Evolutionary conservation across 352 stramenopile genomes (phyloP).

Genomic region (Saprolegnia parasitica): DNA sequence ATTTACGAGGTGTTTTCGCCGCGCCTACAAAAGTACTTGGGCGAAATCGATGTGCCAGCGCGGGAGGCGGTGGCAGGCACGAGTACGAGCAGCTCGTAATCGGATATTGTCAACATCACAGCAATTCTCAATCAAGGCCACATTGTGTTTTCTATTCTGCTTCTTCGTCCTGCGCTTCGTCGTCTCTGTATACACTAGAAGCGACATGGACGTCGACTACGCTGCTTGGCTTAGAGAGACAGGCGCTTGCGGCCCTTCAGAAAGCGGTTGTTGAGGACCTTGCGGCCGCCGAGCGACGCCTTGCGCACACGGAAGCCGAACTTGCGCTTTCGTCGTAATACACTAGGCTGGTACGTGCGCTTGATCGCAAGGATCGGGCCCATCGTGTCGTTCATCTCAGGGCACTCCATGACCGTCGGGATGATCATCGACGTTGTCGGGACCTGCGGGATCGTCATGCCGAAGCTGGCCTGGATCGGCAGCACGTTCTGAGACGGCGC

Average conservation of each 20-base stretch:
- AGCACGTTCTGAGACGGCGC: background rate
- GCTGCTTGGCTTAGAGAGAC: slow-evolving; percentile 50
- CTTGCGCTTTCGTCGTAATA: slow-evolving; percentile 81
- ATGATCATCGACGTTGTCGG: background rate
- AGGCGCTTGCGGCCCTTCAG: slow-evolving; percentile 81
- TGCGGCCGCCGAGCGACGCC: slow-evolving; percentile 69
- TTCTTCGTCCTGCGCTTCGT: background rate
- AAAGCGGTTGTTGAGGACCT: slow-evolving; percentile 73
- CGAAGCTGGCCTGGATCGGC: slow-evolving; percentile 26
- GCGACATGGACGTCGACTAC: slow-evolving; percentile 9
- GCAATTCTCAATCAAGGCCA: background rate
- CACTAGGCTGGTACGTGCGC: slow-evolving; percentile 82
- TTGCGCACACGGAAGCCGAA: slow-evolving; percentile 78
- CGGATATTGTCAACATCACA: background rate
- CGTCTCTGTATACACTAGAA: too few relatives aligned
- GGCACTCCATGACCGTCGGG: slow-evolving; percentile 20
- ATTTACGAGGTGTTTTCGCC: slow-evolving; percentile 89
- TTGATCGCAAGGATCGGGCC: slow-evolving; percentile 66
- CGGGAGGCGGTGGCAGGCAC: background rate
- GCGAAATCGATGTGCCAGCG: slow-evolving; percentile 27
- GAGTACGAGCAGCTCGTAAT: background rate
- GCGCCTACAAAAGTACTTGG: slow-evolving; percentile 71
- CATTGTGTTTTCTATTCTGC: slow-evolving; percentile 8
- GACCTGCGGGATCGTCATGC: slow-evolving; percentile 17
- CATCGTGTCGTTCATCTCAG: slow-evolving; percentile 24